phyloP scores from a whole-genome alignment of 805 yeast genomes.

The Yarrowia hollandica region DNA sequence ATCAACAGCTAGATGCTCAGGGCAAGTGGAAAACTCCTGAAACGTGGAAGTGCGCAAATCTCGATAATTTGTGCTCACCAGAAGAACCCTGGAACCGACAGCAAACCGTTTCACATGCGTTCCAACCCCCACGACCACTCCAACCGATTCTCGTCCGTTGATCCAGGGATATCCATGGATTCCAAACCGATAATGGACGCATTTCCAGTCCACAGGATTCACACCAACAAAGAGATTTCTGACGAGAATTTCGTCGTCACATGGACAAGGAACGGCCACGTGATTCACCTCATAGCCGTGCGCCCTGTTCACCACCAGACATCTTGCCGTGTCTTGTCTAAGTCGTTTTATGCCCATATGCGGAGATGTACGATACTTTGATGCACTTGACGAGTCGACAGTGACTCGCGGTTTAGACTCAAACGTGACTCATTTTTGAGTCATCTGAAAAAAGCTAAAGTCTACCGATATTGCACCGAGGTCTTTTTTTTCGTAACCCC shows the following conservation, averaged over 20 bases:
- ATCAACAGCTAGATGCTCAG: not conserved
- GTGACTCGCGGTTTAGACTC: too few species aligned
- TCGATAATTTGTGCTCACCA: constrained; percentile 6
- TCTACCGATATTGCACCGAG: constrained; percentile 16
- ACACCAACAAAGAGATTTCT: not conserved
- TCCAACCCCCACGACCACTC: constrained; percentile 1
- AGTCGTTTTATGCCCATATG: constrained; percentile 6
- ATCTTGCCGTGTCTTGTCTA: not conserved
- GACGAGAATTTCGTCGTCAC: not conserved
- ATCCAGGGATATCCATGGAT: constrained; percentile 25
- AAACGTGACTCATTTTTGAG: not conserved
- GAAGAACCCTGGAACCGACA: not conserved
- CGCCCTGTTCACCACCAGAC: not conserved
- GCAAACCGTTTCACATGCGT: not conserved
- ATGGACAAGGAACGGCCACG: not conserved
- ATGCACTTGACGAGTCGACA: too few species aligned
- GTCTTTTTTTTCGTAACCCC: not conserved
- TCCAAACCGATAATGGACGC: constrained; percentile 16
- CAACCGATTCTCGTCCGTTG: constrained; percentile 22
- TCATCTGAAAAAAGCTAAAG: not conserved
- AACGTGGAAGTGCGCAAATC: constrained; percentile 1
- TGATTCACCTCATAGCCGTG: not conserved
- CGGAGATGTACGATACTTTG: too few species aligned
- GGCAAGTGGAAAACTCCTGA: not conserved
- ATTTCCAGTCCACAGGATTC: constrained; percentile 27